phyloP scores from a whole-genome alignment of 805 yeast species.

The Sungouiella thailandica region DNA sequence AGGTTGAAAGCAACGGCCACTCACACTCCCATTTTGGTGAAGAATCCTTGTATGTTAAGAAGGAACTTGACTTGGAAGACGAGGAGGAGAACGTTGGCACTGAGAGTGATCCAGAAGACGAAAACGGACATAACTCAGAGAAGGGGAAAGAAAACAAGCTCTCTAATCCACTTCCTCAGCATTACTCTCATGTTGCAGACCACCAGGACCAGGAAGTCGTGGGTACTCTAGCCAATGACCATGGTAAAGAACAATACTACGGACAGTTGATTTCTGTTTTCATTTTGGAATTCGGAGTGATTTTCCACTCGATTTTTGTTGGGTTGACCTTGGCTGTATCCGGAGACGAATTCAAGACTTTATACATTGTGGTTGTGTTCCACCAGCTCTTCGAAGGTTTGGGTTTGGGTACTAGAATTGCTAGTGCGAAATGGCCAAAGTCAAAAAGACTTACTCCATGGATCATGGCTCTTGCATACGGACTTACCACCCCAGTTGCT shows the following conservation, averaged over 20 bases:
- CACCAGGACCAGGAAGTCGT: constrained; percentile 42
- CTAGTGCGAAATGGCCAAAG: constrained; percentile 52
- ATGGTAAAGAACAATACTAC: constrained; percentile 43
- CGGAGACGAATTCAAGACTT: constrained; percentile 67
- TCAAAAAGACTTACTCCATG: constrained; percentile 45
- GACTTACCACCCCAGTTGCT: constrained; percentile 30
- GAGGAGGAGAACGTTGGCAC: constrained; percentile 11
- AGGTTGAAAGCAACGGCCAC: constrained; percentile 28
- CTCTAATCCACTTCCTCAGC: constrained; percentile 39
- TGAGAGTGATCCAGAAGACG: constrained; percentile 10
- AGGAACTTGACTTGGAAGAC: constrained; percentile 11
- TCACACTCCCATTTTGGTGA: constrained; percentile 56
- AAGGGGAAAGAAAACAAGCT: constrained; percentile 17
- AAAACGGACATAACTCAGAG: too few species aligned
- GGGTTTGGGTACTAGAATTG: constrained; percentile 76
- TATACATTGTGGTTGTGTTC: constrained; percentile 66
- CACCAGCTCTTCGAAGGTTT: constrained; percentile 86
- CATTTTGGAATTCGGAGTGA: constrained; percentile 71
- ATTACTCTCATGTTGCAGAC: constrained; percentile 39
- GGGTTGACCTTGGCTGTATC: constrained; percentile 76
- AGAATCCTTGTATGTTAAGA: constrained; percentile 23
- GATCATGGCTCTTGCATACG: constrained; percentile 26
- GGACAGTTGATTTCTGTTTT: constrained; percentile 55
- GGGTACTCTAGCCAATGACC: constrained; percentile 30
- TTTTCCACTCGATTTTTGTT: constrained; percentile 79